These are phyloP conservation scores for Rubia balearica DNA, from an alignment of 305 asterid species.

Conservation along the genomic window DNA sequence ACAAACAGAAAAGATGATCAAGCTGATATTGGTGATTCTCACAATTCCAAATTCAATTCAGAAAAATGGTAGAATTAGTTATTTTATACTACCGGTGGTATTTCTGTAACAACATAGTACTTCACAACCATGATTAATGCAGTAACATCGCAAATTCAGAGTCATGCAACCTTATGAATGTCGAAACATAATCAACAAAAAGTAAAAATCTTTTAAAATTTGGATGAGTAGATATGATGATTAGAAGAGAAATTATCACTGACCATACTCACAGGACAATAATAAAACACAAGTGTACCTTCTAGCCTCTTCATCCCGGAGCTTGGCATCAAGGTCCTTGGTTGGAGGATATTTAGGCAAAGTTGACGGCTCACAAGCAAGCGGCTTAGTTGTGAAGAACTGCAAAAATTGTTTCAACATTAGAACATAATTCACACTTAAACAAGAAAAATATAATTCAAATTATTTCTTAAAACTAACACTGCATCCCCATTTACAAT, in stretches of 20 bases:
- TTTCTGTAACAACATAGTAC: not conserved
- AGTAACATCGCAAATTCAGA: not conserved
- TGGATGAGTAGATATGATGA: not conserved
- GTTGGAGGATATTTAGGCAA: no score
- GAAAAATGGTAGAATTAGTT: not conserved
- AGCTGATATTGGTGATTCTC: not conserved
- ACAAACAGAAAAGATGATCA: not conserved
- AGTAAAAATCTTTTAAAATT: no score
- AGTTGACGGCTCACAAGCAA: no score
- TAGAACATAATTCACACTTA: no score
- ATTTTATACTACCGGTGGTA: not conserved
- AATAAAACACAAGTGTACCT: conserved; percentile 32
- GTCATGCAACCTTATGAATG: not conserved
- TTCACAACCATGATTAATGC: not conserved
- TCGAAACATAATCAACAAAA: not conserved
- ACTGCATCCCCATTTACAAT: no score
- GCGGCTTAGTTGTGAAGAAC: no score
- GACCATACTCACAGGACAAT: not conserved
- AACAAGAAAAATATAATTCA: no score
- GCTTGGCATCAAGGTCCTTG: no score
- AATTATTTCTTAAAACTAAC: no score
- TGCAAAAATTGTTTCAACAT: no score
- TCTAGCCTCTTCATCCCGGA: no score
- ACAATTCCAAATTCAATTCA: not conserved
- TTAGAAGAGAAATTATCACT: not conserved